phyloP scores from a whole-genome alignment of 2,329 filamentous ascomycete species.

The Microsporum audouinii region DNA sequence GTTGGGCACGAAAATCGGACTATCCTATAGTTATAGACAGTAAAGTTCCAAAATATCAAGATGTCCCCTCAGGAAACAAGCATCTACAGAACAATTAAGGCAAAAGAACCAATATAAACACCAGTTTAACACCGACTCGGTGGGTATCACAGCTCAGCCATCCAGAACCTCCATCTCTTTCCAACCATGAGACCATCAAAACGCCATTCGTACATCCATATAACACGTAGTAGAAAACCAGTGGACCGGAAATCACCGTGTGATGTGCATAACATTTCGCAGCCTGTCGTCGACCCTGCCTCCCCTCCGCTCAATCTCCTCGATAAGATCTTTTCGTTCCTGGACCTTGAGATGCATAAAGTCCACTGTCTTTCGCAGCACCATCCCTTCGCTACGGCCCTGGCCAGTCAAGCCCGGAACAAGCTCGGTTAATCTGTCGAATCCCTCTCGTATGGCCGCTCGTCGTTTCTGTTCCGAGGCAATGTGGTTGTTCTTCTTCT shows the following conservation, averaged over 20 bases:
- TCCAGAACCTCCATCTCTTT: not conserved
- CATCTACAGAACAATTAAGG: not conserved
- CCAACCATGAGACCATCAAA: not conserved
- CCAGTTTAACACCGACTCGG: not conserved
- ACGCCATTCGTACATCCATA: not conserved
- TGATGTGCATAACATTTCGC: constrained; percentile 18
- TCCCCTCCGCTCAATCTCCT: constrained; percentile 48
- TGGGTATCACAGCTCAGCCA: not conserved
- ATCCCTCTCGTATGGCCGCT: constrained; percentile 68
- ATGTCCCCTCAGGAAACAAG: not conserved
- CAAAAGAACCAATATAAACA: not conserved
- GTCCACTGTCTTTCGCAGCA: constrained; percentile 61
- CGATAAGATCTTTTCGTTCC: constrained; percentile 47
- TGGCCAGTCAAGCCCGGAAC: constrained; percentile 75
- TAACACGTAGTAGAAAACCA: not conserved
- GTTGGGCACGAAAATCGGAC: too few relatives aligned
- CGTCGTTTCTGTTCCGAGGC: constrained; percentile 54
- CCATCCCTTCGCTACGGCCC: constrained; percentile 71
- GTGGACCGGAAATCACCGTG: not conserved
- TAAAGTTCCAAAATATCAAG: not conserved
- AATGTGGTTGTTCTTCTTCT: constrained; percentile 66
- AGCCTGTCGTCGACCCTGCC: constrained; percentile 41
- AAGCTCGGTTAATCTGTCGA: constrained; percentile 66
- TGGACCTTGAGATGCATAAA: constrained; percentile 51
- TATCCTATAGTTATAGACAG: not conserved